Conservation (phyloP, 2,329 filamentous ascomycete genomes). For the Cercospora zeae-maydis region DNA sequence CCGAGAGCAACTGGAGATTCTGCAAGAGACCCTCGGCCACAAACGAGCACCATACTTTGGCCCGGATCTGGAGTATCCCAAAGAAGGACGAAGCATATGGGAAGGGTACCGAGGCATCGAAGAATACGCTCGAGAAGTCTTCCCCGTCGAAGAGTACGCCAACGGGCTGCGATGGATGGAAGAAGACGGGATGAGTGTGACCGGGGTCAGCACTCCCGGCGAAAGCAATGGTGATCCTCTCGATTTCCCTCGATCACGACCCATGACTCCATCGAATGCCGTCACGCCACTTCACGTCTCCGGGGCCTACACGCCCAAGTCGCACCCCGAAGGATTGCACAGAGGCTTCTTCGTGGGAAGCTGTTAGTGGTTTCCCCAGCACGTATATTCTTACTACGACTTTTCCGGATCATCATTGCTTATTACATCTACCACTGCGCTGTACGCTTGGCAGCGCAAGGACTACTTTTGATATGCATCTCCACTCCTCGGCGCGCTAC, state of each 20-base stretch:
- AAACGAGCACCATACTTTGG: conserved; percentile 61
- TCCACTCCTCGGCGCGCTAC: conserved; percentile 1
- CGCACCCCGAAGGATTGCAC: conserved; percentile 32
- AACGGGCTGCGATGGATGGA: conserved; percentile 94
- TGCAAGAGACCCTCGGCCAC: conserved; percentile 58
- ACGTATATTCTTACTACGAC: background rate
- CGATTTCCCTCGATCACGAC: conserved; percentile 22
- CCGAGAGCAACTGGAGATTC: conserved; percentile 72
- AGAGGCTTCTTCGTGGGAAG: conserved; percentile 35
- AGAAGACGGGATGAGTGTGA: conserved; percentile 38
- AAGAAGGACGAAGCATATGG: conserved; percentile 78
- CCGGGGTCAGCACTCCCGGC: conserved; percentile 19
- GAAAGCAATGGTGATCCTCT: conserved; percentile 24
- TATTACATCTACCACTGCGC: background rate
- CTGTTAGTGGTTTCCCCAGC: conserved; percentile 15
- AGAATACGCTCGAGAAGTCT: conserved; percentile 92
- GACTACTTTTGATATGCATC: conserved; percentile 3
- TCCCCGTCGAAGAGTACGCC: conserved; percentile 88
- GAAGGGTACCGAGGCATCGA: conserved; percentile 86
- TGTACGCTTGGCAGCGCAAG: background rate
- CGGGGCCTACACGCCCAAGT: conserved; percentile 34
- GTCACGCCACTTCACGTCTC: conserved; percentile 28
- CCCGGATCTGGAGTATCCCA: conserved; percentile 60
- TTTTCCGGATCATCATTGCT: background rate
- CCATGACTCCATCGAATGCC: conserved; percentile 30